Evolutionary conservation across 78 protist species (phyloP), one percentile per base, ranked within the genome.

Genomic region (Polysphondylium violaceum): DNA sequence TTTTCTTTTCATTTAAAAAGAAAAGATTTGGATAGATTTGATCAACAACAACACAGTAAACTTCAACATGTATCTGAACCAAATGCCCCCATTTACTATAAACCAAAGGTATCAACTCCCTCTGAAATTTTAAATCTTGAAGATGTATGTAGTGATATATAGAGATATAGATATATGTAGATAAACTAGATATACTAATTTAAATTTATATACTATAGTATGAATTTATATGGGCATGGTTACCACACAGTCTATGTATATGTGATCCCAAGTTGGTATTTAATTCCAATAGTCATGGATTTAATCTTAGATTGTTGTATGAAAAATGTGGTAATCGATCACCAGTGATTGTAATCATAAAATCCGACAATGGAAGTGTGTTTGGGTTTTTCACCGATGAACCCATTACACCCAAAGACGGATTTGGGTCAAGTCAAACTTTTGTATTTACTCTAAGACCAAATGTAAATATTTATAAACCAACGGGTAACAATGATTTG

Each of bases 161-260:
- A 23, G 19, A 12, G 2, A n/a, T 25, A 3, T 55, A 55, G 23
- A 47, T 47, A 47, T 47, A 12, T 47, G 11, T 47, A 12, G 11
- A 12, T 41, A 58, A 38, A 27, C 36, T 12, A 74, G 14, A 25
- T 36, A 53, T 9, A 50, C 0, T 7, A 9, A 16, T 33, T 36
- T n/a, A 7, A 27, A 9, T 11, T 41, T 1, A 33, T n/a, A 1
- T 36, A n/a, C 1, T 64, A 14, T 35, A 81, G 89, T 81, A 65
- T 40, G 89, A 81, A 68, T 65, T 81, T 11, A 56, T 81, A 25
- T 81, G 89, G 89, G 69, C 89, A 35, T 81, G 89, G 89, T 40
- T 81, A 40, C 89, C 89, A 40, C 67, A 71, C 40, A 81, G 38
- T 55, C 55, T 51, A 38, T 64, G 76, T 51, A 71, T 81, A 3